Evolutionary conservation across 352 stramenopile genomes (phyloP).

Genomic region (Halophytophthora polymorphica): DNA sequence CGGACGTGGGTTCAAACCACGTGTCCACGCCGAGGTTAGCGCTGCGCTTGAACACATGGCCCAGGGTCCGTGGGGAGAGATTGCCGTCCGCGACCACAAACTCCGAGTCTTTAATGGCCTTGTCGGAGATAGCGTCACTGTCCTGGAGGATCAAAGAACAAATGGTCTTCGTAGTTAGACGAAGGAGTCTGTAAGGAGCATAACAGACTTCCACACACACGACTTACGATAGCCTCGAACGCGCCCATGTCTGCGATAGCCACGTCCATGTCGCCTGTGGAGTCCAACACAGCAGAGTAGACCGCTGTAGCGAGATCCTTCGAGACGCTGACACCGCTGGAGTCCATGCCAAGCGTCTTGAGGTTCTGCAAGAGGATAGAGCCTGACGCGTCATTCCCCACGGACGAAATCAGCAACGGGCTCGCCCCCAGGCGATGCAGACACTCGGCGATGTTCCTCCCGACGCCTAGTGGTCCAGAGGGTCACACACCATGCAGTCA

Average conservation of each 20-base stretch:
- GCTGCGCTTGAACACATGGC: conserved; percentile 46
- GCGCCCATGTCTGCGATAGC: conserved; percentile 87
- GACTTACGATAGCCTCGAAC: conserved; percentile 68
- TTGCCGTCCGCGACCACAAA: conserved; percentile 82
- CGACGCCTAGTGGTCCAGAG: conserved; percentile 72
- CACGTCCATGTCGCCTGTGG: conserved; percentile 74
- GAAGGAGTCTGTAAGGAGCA: background rate
- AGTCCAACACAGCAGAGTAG: conserved; percentile 82
- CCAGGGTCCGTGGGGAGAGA: conserved; percentile 43
- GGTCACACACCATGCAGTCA: background rate
- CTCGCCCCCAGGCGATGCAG: conserved; percentile 63
- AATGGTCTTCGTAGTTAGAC: conserved; percentile 6
- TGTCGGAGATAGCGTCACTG: conserved; percentile 33
- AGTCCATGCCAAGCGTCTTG: conserved; percentile 51
- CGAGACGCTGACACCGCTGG: conserved; percentile 51
- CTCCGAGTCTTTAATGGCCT: conserved; percentile 43
- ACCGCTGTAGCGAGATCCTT: conserved; percentile 66
- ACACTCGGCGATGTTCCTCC: conserved; percentile 90
- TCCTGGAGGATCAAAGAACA: conserved; percentile 27
- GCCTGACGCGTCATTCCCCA: conserved; percentile 75
- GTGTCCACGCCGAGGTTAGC: conserved; percentile 37
- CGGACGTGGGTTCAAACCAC: conserved; percentile 86
- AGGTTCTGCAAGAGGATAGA: conserved; percentile 73
- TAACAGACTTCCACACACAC: background rate
- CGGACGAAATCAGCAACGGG: conserved; percentile 75